Percentiles rank a stretch among this genome's conserved stretches.
phyloP scores from a whole-genome alignment of 768 basidiomycete species.

The Mycena vitilis region DNA sequence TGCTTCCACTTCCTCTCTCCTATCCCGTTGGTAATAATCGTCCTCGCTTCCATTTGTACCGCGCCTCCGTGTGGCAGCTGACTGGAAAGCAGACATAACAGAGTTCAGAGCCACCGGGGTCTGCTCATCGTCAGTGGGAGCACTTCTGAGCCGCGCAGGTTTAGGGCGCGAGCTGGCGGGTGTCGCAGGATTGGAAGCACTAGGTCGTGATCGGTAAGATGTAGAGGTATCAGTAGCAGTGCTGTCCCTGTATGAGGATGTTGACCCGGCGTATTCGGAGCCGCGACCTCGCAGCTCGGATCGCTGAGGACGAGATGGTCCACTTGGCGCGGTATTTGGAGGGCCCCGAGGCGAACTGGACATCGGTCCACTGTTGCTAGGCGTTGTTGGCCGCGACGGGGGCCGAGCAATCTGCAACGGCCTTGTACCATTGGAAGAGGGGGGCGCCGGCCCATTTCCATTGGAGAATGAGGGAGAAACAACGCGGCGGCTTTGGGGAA shows the following conservation, averaged over 20 bases:
- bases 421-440: constrained; percentile 49
- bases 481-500: constrained; percentile 60
- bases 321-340: constrained; percentile 56
- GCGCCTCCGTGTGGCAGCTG: constrained; percentile 69
- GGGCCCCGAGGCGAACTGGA: constrained; percentile 52
- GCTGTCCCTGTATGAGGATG: constrained; percentile 64
- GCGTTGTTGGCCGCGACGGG: constrained; percentile 65
- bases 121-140: constrained; percentile 47
- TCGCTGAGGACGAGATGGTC: constrained; percentile 73
- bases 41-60: constrained; percentile 64
- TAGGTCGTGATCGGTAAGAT: constrained; percentile 46
- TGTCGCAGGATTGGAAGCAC: constrained; percentile 36
- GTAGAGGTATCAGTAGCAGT: constrained; percentile 58
- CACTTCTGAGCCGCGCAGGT: constrained; percentile 49
- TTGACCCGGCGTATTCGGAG: constrained; percentile 65
- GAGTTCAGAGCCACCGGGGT: constrained; percentile 62
- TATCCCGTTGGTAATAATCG: constrained; percentile 65
- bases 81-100: constrained; percentile 78
- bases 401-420: constrained; percentile 74
- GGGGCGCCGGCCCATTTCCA: constrained; percentile 50
- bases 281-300: constrained; percentile 71
- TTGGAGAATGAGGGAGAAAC: constrained; percentile 59
- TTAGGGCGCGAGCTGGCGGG: constrained; percentile 36
- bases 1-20: constrained; percentile 69
- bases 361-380: constrained; percentile 53